Conservation (phyloP, 352 stramenopile species). For the Phytophthora hibernalis region DNA sequence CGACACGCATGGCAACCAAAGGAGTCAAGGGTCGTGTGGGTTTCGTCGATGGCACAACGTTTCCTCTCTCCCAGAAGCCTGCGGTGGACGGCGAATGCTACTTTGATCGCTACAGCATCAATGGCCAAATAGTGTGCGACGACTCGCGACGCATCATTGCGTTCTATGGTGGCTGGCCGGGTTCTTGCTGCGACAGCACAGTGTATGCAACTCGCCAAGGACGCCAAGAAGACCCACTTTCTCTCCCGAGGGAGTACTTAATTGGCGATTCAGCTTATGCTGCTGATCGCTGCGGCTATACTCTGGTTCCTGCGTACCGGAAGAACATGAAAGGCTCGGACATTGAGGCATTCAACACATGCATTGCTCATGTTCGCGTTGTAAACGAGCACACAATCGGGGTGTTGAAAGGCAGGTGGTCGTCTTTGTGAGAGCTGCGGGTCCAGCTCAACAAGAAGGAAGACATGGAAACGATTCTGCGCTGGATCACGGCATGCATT, state of each 20-base stretch:
- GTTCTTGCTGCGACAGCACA: constrained; percentile 13
- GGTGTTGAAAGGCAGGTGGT: no score
- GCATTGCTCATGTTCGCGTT: not conserved
- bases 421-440: no score
- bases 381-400: no score
- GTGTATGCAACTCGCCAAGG: not conserved
- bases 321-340: constrained; percentile 1
- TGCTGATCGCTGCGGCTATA: not conserved
- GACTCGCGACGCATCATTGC: constrained; percentile 4
- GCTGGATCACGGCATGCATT: no score
- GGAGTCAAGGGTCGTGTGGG: constrained; percentile 1
- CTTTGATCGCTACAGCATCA: constrained; percentile 17
- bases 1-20: not conserved
- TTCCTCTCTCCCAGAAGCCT: constrained; percentile 10
- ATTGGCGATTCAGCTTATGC: constrained; percentile 1
- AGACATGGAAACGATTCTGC: no score
- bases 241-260: not conserved
- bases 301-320: not conserved
- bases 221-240: not conserved
- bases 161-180: constrained; percentile 4
- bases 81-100: constrained; percentile 7
- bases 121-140: constrained; percentile 2
- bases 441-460: no score
- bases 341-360: constrained; percentile 2
- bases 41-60: constrained; percentile 16